Evolutionary conservation across 2,329 filamentous ascomycete genomes (phyloP), one percentile per base, ranked within the genome.

Genomic region (Metarhizium anisopliae): DNA sequence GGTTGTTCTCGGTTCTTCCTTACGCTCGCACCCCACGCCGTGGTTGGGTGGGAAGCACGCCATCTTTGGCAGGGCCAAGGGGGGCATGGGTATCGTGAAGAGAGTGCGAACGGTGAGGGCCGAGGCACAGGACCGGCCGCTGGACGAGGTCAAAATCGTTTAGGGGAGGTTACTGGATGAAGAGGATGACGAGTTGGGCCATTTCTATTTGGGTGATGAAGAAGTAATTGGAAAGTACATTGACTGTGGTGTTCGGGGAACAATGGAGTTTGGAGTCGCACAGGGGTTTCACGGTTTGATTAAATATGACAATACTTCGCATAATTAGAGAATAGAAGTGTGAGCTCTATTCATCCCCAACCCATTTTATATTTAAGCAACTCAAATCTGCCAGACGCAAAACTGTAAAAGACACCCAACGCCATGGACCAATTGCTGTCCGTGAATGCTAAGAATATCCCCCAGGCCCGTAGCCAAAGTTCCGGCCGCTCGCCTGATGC

Each of bases 11-110:
- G 97, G 73, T 99, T 97, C 73, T 97, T 97, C 69, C 85, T 99
- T 62, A 97, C 94, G 0, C 78, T 97, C 38, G 93, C 91, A 7
- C 93, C 25, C 93, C 4, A 93, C 94, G 16, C 94, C 94, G 0
- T 97, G 93, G 93, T 74, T 99, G 58, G 94, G 99, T 72, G 91
- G 92, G 25, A 96, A 96, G 72, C 93, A 99, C 70, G 95, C 92
- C 11, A 95, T 99, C 62, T 99, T 99, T 68, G 94, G 94, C 1
- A 77, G 93, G 54, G 91, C 99, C 43, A 92, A 88, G 75, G 82
- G 74, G 55, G 94, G 94, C 0, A 83, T 97, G 80, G 77, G 81
- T 56, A 79, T 93, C n/a, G 85, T 97, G 32, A 86, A 90, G 76
- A 81, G 90, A 61, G 89, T 99, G 83, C 94, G 92, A 0, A 69